Conservation (phyloP, 2,329 filamentous ascomycete genomes). For the Penicillium sp. region DNA sequence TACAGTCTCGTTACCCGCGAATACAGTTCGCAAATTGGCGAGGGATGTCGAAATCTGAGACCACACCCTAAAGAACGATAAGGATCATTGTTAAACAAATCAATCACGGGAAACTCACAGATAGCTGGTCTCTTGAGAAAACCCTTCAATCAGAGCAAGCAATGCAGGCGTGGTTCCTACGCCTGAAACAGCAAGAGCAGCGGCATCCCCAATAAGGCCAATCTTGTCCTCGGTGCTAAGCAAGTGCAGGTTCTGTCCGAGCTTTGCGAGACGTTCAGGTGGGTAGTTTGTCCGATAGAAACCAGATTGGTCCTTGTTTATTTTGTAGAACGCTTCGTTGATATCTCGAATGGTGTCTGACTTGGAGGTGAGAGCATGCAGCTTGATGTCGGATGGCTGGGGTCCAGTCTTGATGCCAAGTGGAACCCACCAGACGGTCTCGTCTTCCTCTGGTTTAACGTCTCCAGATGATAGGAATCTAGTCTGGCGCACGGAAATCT, state of each 20-base stretch:
- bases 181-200: slow-evolving; percentile 82
- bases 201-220: slow-evolving; percentile 82
- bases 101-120: slow-evolving; percentile 46
- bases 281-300: slow-evolving; percentile 95
- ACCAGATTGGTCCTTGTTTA: slow-evolving; percentile 84
- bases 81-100: not conserved
- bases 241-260: slow-evolving; percentile 71
- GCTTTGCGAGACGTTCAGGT: slow-evolving; percentile 72
- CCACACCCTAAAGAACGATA: slow-evolving; percentile 61
- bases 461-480: slow-evolving; percentile 91
- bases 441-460: slow-evolving; percentile 83
- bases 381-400: slow-evolving; percentile 58
- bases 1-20: slow-evolving; percentile 69
- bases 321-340: slow-evolving; percentile 84
- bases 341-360: slow-evolving; percentile 64
- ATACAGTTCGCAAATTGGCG: slow-evolving; percentile 75
- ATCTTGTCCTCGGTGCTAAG: slow-evolving; percentile 88
- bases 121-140: slow-evolving; percentile 75
- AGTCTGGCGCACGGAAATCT: slow-evolving; percentile 77
- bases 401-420: slow-evolving; percentile 76
- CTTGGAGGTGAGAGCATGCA: slow-evolving; percentile 69
- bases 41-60: slow-evolving; percentile 76
- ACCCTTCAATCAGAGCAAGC: slow-evolving; percentile 79
- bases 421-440: slow-evolving; percentile 94
- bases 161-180: slow-evolving; percentile 77